Percentiles rank a stretch among this genome's conserved stretches.
These are phyloP conservation scores for Globisporangium paddicum DNA, from an alignment of 352 stramenopile species.

Conservation along the genomic window DNA sequence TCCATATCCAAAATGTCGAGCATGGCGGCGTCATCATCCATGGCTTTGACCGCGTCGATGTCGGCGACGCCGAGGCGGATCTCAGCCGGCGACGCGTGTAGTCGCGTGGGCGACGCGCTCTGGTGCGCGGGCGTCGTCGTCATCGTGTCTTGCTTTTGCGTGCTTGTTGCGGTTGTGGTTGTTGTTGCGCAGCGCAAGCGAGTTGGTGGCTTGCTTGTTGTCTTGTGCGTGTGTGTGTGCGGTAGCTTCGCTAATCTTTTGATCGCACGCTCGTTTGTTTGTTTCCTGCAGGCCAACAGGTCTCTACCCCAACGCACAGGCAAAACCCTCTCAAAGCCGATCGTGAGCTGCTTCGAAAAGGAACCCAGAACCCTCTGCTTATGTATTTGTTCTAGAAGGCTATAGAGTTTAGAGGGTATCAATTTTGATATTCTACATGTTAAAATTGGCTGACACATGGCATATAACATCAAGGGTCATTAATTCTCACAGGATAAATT, in stretches of 20 bases:
- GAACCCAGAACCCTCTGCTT: conserved; percentile 2
- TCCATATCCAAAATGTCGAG: conserved; percentile 14
- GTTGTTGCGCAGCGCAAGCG: background rate
- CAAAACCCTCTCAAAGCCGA: background rate
- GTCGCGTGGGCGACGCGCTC: conserved; percentile 6
- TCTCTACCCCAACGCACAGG: conserved; percentile 5
- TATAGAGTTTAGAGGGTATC: background rate
- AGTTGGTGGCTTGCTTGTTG: background rate
- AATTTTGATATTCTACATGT: background rate
- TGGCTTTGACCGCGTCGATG: conserved; percentile 18
- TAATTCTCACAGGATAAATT: background rate
- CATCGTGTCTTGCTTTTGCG: too few species aligned
- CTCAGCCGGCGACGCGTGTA: background rate
- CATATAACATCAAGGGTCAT: background rate
- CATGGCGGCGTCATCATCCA: conserved; percentile 11
- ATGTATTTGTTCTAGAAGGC: background rate
- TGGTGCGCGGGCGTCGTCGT: conserved; percentile 8
- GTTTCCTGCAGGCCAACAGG: conserved; percentile 13
- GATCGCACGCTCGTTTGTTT: conserved; percentile 14
- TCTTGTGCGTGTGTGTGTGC: conserved; percentile 6
- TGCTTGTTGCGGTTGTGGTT: background rate
- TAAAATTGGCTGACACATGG: background rate
- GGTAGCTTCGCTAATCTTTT: conserved; percentile 21
- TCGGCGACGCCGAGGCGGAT: conserved; percentile 8
- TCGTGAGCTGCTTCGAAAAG: conserved; percentile 6